Evolutionary conservation across 805 yeast genomes (phyloP).

Genomic region (Metschnikowia baotianmanensis): DNA sequence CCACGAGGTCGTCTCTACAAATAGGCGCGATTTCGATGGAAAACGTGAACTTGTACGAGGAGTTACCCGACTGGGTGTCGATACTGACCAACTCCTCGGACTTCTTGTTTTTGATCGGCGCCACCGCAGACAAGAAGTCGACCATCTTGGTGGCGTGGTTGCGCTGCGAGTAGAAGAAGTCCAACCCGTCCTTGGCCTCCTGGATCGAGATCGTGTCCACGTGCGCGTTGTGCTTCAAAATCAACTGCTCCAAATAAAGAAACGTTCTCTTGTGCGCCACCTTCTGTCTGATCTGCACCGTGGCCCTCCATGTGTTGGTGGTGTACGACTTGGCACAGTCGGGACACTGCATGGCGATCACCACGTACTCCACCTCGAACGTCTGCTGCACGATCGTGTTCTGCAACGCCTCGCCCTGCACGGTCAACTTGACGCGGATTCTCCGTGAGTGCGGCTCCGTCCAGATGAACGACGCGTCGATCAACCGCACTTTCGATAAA

Average conservation of each 20-base stretch:
- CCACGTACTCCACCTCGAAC: constrained; percentile 91
- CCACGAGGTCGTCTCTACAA: constrained; percentile 94
- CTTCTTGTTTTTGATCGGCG: constrained; percentile 77
- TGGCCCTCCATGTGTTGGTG: constrained; percentile 96
- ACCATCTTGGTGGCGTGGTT: constrained; percentile 93
- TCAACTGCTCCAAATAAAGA: constrained; percentile 91
- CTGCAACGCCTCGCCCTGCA: constrained; percentile 94
- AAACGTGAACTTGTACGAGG: constrained; percentile 85
- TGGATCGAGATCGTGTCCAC: constrained; percentile 90
- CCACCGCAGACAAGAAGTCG: constrained; percentile 81
- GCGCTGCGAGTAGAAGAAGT: constrained; percentile 84
- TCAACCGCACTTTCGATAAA: constrained; percentile 75
- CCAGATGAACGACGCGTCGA: constrained; percentile 96
- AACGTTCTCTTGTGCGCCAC: constrained; percentile 97
- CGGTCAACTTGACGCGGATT: constrained; percentile 84
- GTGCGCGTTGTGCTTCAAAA: constrained; percentile 89
- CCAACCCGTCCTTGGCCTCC: constrained; percentile 91
- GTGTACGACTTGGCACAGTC: constrained; percentile 98
- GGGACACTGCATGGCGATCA: constrained; percentile 94
- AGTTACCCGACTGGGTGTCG: constrained; percentile 87
- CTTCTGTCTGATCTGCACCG: constrained; percentile 96
- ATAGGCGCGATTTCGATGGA: constrained; percentile 94
- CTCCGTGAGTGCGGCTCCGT: constrained; percentile 99
- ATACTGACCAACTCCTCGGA: constrained; percentile 89
- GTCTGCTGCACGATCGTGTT: constrained; percentile 91